Conservation (phyloP, 441 rosid species). For the Syzygium malaccense region DNA sequence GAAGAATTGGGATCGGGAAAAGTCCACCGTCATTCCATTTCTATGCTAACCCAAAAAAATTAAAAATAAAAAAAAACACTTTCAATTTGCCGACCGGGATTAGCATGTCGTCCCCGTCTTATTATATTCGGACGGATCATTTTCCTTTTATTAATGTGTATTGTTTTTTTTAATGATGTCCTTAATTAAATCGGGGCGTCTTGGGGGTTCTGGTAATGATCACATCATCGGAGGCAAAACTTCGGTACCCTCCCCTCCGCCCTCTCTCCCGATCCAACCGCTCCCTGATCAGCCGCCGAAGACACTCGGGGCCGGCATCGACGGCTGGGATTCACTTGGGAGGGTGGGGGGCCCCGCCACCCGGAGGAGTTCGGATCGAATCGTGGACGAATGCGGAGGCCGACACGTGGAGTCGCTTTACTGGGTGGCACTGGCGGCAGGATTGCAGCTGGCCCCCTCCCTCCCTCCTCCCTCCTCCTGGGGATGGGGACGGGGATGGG, state of each 20-base stretch:
- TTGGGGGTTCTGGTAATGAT: not conserved
- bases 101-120: not conserved
- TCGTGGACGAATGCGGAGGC: not conserved
- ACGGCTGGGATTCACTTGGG: not conserved
- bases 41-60: too few relatives aligned
- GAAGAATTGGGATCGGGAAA: not conserved
- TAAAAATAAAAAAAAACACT: too few relatives aligned
- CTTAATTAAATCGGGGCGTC: not conserved
- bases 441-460: not conserved
- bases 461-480: too few relatives aligned
- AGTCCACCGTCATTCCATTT: not conserved
- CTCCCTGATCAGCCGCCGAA: not conserved
- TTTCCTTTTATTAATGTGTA: not conserved
- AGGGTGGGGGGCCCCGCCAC: not conserved
- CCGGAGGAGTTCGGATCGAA: not conserved
- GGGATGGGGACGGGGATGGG: too few relatives aligned
- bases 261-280: not conserved
- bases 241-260: not conserved
- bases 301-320: not conserved
- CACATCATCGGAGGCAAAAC: not conserved
- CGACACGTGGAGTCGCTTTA: not conserved
- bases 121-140: not conserved
- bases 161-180: not conserved
- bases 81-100: not conserved
- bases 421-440: not conserved